Evolutionary conservation across 2,329 filamentous ascomycete genomes (phyloP).

Genomic region (Fusarium sp.): DNA sequence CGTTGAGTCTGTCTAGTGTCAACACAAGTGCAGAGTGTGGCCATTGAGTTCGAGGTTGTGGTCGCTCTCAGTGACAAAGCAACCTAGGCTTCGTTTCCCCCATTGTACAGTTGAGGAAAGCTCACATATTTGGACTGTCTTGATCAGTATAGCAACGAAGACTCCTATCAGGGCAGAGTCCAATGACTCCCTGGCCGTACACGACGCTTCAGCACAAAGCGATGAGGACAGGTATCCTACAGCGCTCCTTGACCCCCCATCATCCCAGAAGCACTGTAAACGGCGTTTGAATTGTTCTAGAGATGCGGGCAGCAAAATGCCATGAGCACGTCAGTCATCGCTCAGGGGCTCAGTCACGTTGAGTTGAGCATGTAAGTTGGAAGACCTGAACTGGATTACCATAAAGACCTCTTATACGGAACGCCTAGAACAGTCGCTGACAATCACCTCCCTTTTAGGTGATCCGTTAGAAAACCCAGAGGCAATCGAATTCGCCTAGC

Average conservation of each 20-base stretch:
- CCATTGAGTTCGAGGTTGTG: neutral
- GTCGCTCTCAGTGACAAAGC: neutral
- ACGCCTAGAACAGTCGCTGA: neutral
- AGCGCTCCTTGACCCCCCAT: too few relatives aligned
- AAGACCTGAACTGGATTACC: neutral
- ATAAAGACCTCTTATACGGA: neutral
- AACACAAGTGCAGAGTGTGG: neutral
- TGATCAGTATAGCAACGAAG: neutral
- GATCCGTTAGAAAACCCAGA: neutral
- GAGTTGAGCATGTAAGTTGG: neutral
- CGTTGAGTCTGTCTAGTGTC: neutral
- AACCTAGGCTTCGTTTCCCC: too few relatives aligned
- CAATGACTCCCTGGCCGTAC: too few relatives aligned
- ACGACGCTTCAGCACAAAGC: neutral
- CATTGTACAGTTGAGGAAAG: neutral
- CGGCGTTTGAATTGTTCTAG: neutral
- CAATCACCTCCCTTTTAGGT: neutral
- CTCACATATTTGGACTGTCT: rapidly evolving
- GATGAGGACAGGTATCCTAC: neutral
- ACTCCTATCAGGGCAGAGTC: neutral
- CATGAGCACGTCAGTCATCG: neutral
- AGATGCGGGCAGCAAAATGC: rapidly evolving
- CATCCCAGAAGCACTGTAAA: neutral
- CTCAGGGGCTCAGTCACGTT: neutral
- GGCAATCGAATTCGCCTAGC: rapidly evolving